Evolutionary conservation across 2,329 filamentous ascomycete genomes (phyloP).

Genomic region (Penicillium janthinellum): DNA sequence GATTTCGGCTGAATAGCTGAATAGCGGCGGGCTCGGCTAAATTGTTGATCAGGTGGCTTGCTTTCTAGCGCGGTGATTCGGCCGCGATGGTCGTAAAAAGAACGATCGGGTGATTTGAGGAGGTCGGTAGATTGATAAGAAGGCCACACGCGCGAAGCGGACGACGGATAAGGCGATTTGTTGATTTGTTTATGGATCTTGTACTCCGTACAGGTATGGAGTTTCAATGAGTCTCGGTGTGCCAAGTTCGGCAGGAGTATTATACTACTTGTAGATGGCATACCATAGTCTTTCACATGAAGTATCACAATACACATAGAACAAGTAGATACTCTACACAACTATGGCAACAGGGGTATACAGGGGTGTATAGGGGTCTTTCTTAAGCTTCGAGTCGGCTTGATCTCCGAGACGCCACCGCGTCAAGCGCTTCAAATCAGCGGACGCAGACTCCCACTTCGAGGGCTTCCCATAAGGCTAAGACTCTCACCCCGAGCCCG

Average conservation of each 20-base stretch:
- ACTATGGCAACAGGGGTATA: neutral
- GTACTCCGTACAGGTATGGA: too few relatives aligned
- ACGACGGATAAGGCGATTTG: too few relatives aligned
- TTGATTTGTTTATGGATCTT: too few relatives aligned
- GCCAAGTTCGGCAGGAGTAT: neutral
- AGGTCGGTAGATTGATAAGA: too few relatives aligned
- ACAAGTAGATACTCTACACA: neutral
- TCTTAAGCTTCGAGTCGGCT: neutral
- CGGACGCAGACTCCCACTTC: slow-evolving; percentile 35
- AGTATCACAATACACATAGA: neutral
- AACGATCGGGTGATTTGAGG: too few relatives aligned
- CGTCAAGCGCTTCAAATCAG: slow-evolving; percentile 16
- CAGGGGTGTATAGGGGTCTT: neutral
- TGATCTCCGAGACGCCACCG: neutral
- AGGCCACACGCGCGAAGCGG: too few relatives aligned
- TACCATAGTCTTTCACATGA: neutral
- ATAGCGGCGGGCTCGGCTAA: slow-evolving; percentile 20
- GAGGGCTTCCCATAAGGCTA: slow-evolving; percentile 29
- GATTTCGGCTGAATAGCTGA: slow-evolving; percentile 13
- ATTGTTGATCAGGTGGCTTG: neutral
- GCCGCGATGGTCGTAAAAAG: neutral
- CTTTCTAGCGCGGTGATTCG: neutral
- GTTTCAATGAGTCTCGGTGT: too few relatives aligned
- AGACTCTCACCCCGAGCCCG: slow-evolving; percentile 31
- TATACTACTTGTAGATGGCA: neutral